Conservation (phyloP, 345 rosid species). For the Hibiscus trionum region DNA sequence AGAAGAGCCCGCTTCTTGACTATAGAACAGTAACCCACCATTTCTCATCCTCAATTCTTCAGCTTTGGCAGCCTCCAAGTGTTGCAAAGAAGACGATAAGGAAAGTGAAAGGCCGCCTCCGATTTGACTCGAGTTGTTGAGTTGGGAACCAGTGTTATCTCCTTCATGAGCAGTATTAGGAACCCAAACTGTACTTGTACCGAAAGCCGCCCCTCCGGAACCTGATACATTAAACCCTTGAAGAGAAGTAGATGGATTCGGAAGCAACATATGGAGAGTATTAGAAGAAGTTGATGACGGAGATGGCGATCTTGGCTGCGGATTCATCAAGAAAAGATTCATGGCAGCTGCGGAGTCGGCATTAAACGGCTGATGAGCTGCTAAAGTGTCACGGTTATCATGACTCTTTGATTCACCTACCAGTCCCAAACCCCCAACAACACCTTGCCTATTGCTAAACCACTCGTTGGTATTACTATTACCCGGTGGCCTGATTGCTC, state of each 20-base stretch:
- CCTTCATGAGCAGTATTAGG: slow-evolving; percentile 37
- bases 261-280: slow-evolving; percentile 81
- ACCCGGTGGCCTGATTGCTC: slow-evolving; percentile 10
- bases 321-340: slow-evolving; percentile 87
- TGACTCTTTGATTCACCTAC: slow-evolving; percentile 30
- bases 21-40: slow-evolving; percentile 22
- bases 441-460: slow-evolving; percentile 37
- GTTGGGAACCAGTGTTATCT: slow-evolving; percentile 20
- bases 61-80: slow-evolving; percentile 72
- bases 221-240: slow-evolving; percentile 29
- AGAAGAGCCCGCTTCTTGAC: slow-evolving; percentile 36
- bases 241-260: slow-evolving; percentile 49
- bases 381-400: slow-evolving; percentile 20
- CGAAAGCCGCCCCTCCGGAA: slow-evolving; percentile 12
- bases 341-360: slow-evolving; percentile 76
- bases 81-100: slow-evolving; percentile 70
- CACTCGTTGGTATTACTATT: slow-evolving; percentile 25
- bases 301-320: slow-evolving; percentile 46
- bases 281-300: slow-evolving; percentile 37
- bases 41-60: slow-evolving; percentile 53
- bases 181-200: slow-evolving; percentile 39
- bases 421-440: slow-evolving; percentile 24
- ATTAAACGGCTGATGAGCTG: slow-evolving; percentile 43
- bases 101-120: slow-evolving; percentile 83
- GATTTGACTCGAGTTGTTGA: slow-evolving; percentile 38